phyloP scores from a whole-genome alignment of 2,329 filamentous ascomycete genomes.

The Tolypocladium album region DNA sequence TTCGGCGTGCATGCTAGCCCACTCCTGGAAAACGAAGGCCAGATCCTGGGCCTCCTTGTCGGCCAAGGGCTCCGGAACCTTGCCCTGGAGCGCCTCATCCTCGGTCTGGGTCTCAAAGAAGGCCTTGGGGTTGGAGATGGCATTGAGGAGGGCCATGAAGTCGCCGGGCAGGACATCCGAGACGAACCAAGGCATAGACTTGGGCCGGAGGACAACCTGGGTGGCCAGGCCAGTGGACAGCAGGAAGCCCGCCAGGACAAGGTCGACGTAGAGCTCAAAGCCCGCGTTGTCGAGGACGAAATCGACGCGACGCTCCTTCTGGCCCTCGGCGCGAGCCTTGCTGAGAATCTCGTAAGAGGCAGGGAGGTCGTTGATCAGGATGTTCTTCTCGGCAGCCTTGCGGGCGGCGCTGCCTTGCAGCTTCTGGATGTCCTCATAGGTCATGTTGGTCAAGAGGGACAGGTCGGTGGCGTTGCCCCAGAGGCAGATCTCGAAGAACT shows the following conservation, averaged over 20 bases:
- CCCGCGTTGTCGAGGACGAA: constrained; percentile 96
- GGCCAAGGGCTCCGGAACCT: constrained; percentile 49
- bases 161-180: constrained; percentile 86
- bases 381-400: constrained; percentile 82
- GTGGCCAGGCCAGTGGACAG: constrained; percentile 78
- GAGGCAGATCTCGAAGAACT: constrained; percentile 93
- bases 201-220: constrained; percentile 79
- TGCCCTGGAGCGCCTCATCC: constrained; percentile 48
- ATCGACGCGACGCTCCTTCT: constrained; percentile 68
- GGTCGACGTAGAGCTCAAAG: constrained; percentile 93
- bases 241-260: constrained; percentile 84
- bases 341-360: constrained; percentile 60
- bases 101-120: constrained; percentile 73
- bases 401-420: constrained; percentile 81
- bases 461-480: constrained; percentile 97
- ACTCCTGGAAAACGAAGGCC: constrained; percentile 69
- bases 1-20: constrained; percentile 69
- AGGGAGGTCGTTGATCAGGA: constrained; percentile 75
- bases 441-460: constrained; percentile 78
- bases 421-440: constrained; percentile 94
- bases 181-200: constrained; percentile 96
- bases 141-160: constrained; percentile 71
- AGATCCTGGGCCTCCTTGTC: constrained; percentile 59
- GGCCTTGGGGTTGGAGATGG: constrained; percentile 61
- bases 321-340: constrained; percentile 50